Conservation (phyloP, 139 green algal genomes). For the Tetradesmus obliquus region DNA sequence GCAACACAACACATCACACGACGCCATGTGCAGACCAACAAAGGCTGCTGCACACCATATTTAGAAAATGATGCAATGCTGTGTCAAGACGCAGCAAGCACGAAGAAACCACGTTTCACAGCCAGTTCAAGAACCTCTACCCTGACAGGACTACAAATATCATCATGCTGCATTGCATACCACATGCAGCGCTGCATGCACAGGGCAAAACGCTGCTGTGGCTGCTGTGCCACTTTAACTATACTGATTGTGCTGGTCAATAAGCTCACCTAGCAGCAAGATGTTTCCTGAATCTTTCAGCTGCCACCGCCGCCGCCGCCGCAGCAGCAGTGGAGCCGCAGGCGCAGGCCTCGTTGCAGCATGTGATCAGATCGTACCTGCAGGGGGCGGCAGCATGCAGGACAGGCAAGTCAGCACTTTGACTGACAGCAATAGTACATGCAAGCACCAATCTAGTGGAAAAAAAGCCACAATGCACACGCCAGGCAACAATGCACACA, state of each 20-base stretch:
- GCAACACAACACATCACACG: too few relatives aligned
- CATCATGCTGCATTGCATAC: too few relatives aligned
- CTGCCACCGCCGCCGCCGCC: not conserved
- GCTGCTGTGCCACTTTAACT: not conserved
- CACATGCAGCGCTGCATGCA: too few relatives aligned
- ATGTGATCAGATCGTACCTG: not conserved
- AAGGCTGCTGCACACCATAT: too few relatives aligned
- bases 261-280: constrained; percentile 66
- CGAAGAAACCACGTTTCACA: too few relatives aligned
- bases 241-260: constrained; percentile 75
- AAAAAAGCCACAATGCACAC: not conserved
- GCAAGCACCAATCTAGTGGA: not conserved
- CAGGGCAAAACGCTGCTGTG: not conserved
- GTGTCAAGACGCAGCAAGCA: too few relatives aligned
- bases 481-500: not conserved
- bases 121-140: too few relatives aligned
- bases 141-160: too few relatives aligned
- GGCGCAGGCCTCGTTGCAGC: not conserved
- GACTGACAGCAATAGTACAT: not conserved
- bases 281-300: not conserved
- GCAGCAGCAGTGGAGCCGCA: not conserved
- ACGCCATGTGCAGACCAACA: too few relatives aligned
- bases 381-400: not conserved
- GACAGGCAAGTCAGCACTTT: not conserved
- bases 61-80: too few relatives aligned